These are phyloP conservation scores for Sugiyamaella novakii DNA, from an alignment of 1,139 yeast species.

Conservation along the genomic window DNA sequence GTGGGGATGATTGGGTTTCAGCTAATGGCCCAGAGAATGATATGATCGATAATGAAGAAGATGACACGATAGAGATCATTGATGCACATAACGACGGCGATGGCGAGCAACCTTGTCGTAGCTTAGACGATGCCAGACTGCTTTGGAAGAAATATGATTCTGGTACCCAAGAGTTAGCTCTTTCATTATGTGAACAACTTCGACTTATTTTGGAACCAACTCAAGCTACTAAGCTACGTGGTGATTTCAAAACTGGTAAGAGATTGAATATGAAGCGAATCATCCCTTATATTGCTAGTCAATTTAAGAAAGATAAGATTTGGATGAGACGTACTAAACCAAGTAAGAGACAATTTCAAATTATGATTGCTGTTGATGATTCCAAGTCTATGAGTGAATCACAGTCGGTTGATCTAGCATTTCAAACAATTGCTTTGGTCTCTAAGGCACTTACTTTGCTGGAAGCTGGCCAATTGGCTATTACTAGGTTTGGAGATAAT, in stretches of 20 bases:
- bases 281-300: constrained; percentile 96
- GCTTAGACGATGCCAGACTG: constrained; percentile 66
- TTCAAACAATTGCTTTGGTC: constrained; percentile 91
- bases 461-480: constrained; percentile 90
- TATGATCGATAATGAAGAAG: constrained; percentile 22
- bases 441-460: constrained; percentile 91
- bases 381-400: constrained; percentile 98
- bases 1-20: constrained; percentile 10
- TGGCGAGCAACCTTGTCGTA: constrained; percentile 52
- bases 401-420: constrained; percentile 84
- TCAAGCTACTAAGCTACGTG: constrained; percentile 85
- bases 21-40: constrained; percentile 20
- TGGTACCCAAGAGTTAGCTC: constrained; percentile 82
- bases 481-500: constrained; percentile 87
- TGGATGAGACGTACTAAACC: constrained; percentile 99
- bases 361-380: constrained; percentile 96
- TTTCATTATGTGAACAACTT: constrained; percentile 88
- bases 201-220: constrained; percentile 94
- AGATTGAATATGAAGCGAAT: constrained; percentile 96
- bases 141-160: constrained; percentile 83
- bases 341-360: constrained; percentile 93
- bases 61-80: constrained; percentile 28
- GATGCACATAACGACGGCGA: constrained; percentile 33
- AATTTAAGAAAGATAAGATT: constrained; percentile 95
- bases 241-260: constrained; percentile 97